A percentile compares a stretch with the other conserved stretches of the same genome.
Conservation (phyloP, 352 stramenopile species). For the Phytophthora boehmeriae region DNA sequence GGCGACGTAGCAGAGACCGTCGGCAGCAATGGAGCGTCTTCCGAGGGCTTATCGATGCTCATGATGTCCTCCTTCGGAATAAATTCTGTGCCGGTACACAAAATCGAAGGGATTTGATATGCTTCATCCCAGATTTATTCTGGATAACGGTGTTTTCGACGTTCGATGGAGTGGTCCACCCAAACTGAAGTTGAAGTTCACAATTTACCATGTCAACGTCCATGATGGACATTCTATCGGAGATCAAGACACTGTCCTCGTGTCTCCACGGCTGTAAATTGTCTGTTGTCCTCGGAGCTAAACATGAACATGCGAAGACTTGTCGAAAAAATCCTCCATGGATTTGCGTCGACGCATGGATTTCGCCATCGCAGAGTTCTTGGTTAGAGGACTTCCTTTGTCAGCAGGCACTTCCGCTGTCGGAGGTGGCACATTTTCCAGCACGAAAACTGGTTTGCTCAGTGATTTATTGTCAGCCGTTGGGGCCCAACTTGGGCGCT, state of each 20-base stretch:
- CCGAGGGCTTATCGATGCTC: too few relatives aligned
- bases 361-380: constrained; percentile 8
- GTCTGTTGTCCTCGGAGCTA: not conserved
- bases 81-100: too few relatives aligned
- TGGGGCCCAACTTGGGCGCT: too few relatives aligned
- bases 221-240: not conserved
- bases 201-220: constrained; percentile 1
- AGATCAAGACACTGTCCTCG: constrained; percentile 3
- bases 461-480: not conserved
- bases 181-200: not conserved
- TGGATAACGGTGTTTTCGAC: too few relatives aligned
- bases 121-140: too few relatives aligned
- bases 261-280: too few relatives aligned
- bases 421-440: constrained; percentile 15
- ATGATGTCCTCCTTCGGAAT: too few relatives aligned
- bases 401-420: constrained; percentile 1
- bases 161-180: too few relatives aligned
- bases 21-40: constrained; percentile 16
- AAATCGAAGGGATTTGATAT: too few relatives aligned
- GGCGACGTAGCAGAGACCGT: not conserved
- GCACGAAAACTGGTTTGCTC: constrained; percentile 16
- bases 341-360: constrained; percentile 70
- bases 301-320: constrained; percentile 2
- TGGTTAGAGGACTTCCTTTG: constrained; percentile 14
- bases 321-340: constrained; percentile 41